Evolutionary conservation across 2,329 filamentous ascomycete species (phyloP).

Genomic region (Didymella pomorum): DNA sequence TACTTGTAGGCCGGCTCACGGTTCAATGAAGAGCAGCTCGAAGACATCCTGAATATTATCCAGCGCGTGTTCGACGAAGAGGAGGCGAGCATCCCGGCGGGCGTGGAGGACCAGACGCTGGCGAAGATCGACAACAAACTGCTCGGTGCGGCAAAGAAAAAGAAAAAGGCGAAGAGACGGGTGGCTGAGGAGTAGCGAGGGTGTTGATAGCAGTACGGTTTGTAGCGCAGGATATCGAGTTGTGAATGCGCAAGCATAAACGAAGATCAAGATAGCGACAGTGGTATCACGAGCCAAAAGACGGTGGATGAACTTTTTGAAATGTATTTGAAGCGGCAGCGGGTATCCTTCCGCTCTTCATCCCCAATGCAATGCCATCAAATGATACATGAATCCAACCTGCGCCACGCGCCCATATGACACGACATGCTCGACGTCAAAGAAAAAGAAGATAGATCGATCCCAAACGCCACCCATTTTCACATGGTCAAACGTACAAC

Average conservation of each 20-base stretch:
- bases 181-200: background rate
- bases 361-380: conserved; percentile 27
- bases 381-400: conserved; percentile 30
- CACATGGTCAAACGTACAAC: conserved; percentile 24
- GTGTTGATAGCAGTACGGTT: background rate
- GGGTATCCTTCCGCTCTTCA: conserved; percentile 21
- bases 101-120: conserved; percentile 39
- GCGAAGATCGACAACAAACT: conserved; percentile 42
- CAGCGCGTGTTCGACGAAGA: conserved; percentile 43
- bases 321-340: conserved; percentile 21
- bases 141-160: conserved; percentile 37
- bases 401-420: conserved; percentile 27
- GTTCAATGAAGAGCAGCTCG: conserved; percentile 41
- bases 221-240: too few species aligned
- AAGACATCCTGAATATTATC: conserved; percentile 41
- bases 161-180: conserved; percentile 28
- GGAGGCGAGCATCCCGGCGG: conserved; percentile 37
- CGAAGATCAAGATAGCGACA: too few species aligned
- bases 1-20: conserved; percentile 34
- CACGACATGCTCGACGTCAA: conserved; percentile 22
- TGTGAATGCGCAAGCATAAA: too few species aligned
- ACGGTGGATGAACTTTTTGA: conserved; percentile 13
- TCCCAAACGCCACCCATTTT: conserved; percentile 26
- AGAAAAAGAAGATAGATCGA: conserved; percentile 22
- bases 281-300: background rate